Conservation (phyloP, 2,329 filamentous ascomycete genomes). For the Herpotrichia juniperi region DNA sequence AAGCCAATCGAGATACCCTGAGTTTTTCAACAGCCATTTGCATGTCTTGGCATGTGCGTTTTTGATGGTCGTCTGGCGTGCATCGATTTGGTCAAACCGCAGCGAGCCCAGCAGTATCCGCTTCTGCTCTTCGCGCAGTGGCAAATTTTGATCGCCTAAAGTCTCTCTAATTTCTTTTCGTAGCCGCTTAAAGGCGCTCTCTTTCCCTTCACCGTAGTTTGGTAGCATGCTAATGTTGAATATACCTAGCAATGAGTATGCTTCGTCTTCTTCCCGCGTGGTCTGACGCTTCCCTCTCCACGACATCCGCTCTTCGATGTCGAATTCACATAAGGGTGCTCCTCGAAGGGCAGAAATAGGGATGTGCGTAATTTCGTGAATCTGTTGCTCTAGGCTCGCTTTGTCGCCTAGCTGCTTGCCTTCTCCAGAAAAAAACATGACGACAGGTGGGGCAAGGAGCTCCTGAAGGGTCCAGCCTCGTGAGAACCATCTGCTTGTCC, state of each 20-base stretch:
- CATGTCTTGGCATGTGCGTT: constrained; percentile 48
- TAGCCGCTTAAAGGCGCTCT: constrained; percentile 17
- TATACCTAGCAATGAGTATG: constrained; percentile 18
- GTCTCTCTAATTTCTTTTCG: not conserved
- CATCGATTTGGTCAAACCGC: constrained; percentile 47
- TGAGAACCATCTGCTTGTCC: constrained; percentile 21
- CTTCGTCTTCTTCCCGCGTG: constrained; percentile 18
- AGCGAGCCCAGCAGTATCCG: constrained; percentile 44
- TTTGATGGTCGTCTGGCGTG: constrained; percentile 45
- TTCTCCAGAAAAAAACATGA: constrained; percentile 19
- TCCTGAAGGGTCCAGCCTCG: no score
- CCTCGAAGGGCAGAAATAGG: not conserved
- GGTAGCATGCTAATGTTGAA: constrained; percentile 15
- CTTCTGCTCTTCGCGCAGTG: constrained; percentile 2
- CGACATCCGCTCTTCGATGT: constrained; percentile 17
- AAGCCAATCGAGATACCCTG: constrained; percentile 5
- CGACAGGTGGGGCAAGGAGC: constrained; percentile 14
- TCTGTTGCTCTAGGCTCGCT: not conserved
- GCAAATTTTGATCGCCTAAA: constrained; percentile 4
- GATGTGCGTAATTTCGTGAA: constrained; percentile 17
- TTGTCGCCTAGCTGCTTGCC: constrained; percentile 15
- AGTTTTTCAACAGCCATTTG: constrained; percentile 53
- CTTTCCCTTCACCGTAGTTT: constrained; percentile 19
- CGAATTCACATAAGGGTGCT: constrained; percentile 7
- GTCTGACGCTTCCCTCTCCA: constrained; percentile 31